These are phyloP conservation scores for Picocystis salinarum DNA, from an alignment of 139 green algal species.

Conservation along the genomic window DNA sequence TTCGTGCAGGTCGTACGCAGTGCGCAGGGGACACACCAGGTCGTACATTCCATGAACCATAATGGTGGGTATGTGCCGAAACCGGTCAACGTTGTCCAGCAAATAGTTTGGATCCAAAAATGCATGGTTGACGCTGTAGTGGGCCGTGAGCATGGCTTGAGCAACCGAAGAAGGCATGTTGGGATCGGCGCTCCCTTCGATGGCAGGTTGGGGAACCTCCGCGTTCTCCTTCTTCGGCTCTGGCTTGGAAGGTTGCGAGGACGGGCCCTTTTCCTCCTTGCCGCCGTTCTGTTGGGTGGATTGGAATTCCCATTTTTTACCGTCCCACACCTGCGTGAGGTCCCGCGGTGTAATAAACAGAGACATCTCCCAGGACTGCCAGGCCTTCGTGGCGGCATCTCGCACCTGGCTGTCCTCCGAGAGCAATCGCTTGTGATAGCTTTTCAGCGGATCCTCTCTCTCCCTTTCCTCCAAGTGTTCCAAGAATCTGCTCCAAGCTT, in stretches of 20 bases:
- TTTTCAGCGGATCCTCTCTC: slow-evolving; percentile 12
- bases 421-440: slow-evolving; percentile 23
- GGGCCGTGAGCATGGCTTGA: slow-evolving; percentile 35
- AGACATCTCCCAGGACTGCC: slow-evolving; percentile 24
- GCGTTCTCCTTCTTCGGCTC: too few relatives aligned
- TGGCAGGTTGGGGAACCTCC: too few relatives aligned
- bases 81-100: slow-evolving; percentile 5
- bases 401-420: slow-evolving; percentile 3
- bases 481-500: slow-evolving; percentile 19
- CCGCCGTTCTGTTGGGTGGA: too few relatives aligned
- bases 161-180: too few relatives aligned
- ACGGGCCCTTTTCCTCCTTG: too few relatives aligned
- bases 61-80: slow-evolving; percentile 23
- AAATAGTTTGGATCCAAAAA: slow-evolving; percentile 17
- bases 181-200: too few relatives aligned
- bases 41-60: slow-evolving; percentile 38
- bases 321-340: neutral
- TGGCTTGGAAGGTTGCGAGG: too few relatives aligned
- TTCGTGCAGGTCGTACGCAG: slow-evolving; percentile 21
- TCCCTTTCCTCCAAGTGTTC: slow-evolving; percentile 10
- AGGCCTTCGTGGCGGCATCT: slow-evolving; percentile 22
- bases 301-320: neutral
- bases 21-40: slow-evolving; percentile 33
- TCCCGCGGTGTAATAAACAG: too few relatives aligned
- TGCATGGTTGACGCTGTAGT: slow-evolving; percentile 32